Base-by-base conservation (phyloP, 495 filamentous ascomycete species). In the Cetradonia linearis region DNA sequence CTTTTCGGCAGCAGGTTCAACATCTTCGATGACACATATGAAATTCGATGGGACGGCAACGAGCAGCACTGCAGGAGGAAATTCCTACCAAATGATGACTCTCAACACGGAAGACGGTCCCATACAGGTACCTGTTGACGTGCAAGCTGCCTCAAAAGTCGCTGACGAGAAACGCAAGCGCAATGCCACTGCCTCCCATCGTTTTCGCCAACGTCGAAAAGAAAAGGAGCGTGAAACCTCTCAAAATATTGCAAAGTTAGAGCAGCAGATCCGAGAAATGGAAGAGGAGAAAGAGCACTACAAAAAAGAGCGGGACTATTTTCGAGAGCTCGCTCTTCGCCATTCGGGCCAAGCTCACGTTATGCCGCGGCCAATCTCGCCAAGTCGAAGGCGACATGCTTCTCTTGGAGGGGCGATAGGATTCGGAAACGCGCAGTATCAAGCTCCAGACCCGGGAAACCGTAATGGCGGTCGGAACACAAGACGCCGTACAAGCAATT, bases 81-180 rank as follows among this genome's bases (percentile, higher is more conserved):
- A 61, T 30, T 63, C 57, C 20, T 68, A 65, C 57, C 65, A 70
- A 36, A 60, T 69, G 61, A 69, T 71, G 67, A 69, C 69, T 30
- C 65, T 71, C 38, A 63, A 69, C 48, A 71, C 66, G 7, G 68
- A 70, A 50, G 59, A 67, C 56, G 69, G 81, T 80, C 63, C 70
- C 69, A 72, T 80, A 70, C 69, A 66, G 63, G 86, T 91, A 59
- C 83, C 83, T 57, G 82, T 89, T 60, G 76, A 94, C 67, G 79
- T 87, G 64, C 88, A 90, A 62, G 84, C 86, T 62, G 91, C 85
- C 25, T 95, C 88, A 60, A 89, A 86, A 63, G 84, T 84, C 64
- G 86, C 89, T 65, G 89, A 94, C 63, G 89, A 95, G 74, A 97
- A 96, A 72, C 79, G 89, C 55, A 88, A 89, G 73, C 86, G 90